Evolutionary conservation across 495 filamentous ascomycete genomes (phyloP).

Genomic region (Letharia columbiana): DNA sequence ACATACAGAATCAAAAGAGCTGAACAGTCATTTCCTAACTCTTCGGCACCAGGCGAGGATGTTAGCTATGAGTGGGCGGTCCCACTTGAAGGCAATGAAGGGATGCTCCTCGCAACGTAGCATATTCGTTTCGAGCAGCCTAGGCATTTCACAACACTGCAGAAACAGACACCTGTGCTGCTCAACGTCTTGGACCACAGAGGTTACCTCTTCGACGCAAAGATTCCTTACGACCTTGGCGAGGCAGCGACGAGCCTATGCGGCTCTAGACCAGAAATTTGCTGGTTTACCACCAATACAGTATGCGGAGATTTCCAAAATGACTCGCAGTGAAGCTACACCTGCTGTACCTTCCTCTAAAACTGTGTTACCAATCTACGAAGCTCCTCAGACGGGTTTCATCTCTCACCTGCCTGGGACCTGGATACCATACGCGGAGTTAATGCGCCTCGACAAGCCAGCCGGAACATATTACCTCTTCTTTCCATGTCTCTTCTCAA

Average conservation of each 20-base stretch:
- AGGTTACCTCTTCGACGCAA: neutral
- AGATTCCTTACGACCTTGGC: neutral
- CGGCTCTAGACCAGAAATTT: neutral
- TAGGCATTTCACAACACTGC: too few species aligned
- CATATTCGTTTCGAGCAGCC: neutral
- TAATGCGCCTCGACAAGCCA: constrained; percentile 88
- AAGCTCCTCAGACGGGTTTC: constrained; percentile 63
- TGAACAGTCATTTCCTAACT: neutral
- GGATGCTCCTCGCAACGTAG: neutral
- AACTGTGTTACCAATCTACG: constrained; percentile 39
- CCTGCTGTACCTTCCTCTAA: neutral
- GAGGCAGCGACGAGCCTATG: neutral
- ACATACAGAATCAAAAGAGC: neutral
- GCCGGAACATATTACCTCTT: constrained; percentile 92
- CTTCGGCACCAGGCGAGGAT: neutral
- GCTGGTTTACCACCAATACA: neutral
- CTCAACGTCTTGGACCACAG: neutral
- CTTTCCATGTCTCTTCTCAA: constrained; percentile 90
- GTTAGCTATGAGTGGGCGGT: neutral
- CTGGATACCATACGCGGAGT: constrained; percentile 88
- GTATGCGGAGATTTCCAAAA: neutral
- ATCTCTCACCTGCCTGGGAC: constrained; percentile 65
- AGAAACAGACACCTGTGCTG: neutral
- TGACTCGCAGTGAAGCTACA: neutral
- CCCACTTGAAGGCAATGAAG: neutral